Percentiles rank a stretch among this genome's conserved stretches.
Evolutionary conservation across 208 protist species (phyloP).

Genomic region (Leishmania tropica): DNA sequence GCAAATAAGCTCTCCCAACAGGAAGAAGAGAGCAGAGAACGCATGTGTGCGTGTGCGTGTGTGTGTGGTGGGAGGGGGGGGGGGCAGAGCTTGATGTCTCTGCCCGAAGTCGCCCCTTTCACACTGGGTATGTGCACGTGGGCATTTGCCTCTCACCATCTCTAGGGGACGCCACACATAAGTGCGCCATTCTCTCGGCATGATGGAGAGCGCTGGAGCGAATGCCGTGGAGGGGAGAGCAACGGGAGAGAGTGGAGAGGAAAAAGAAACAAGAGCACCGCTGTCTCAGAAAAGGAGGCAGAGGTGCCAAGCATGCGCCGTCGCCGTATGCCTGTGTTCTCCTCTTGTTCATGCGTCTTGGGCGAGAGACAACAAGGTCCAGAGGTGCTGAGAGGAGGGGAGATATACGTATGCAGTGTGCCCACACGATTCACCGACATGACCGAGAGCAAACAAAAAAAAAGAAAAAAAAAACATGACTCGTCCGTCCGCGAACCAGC

Average conservation of each 20-base stretch:
- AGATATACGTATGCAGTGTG: neutral
- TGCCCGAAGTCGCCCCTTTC: neutral
- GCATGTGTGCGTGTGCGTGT: neutral
- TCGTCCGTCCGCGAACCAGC: neutral
- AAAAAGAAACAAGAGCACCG: neutral
- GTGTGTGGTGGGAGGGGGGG: neutral
- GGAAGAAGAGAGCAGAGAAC: neutral
- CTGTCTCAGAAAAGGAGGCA: neutral
- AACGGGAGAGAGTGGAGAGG: too few relatives aligned
- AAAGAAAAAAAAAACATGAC: neutral
- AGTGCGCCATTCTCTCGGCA: neutral
- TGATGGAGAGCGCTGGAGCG: neutral
- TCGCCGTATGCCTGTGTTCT: neutral
- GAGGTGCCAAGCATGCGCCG: neutral
- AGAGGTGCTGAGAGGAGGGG: neutral
- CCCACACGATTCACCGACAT: neutral
- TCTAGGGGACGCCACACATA: neutral
- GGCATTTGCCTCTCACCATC: neutral
- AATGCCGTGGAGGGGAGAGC: neutral
- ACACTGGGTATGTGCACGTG: neutral
- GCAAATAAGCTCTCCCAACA: neutral
- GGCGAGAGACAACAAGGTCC: neutral
- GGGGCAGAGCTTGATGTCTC: neutral
- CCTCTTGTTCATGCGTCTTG: neutral
- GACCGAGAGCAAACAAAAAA: neutral